These are phyloP conservation scores for Carex pumila DNA, from an alignment of 176 grass and related monocot genomes.

Conservation along the genomic window DNA sequence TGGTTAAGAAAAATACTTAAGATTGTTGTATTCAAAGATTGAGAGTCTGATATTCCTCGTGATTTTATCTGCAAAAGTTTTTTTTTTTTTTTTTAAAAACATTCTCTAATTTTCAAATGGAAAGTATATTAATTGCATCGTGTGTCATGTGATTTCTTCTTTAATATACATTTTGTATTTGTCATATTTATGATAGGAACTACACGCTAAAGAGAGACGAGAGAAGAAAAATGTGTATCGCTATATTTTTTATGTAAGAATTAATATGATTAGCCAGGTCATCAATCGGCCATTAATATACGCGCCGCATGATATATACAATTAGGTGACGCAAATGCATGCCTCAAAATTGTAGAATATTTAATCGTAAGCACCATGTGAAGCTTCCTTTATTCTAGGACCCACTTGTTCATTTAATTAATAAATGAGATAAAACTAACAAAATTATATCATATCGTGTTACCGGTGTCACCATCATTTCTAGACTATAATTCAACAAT, in stretches of 20 bases:
- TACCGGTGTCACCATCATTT: not conserved
- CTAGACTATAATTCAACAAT: not conserved
- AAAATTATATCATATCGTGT: not conserved
- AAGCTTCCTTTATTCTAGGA: slow-evolving; percentile 8
- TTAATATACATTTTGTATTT: not conserved
- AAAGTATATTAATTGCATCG: not conserved
- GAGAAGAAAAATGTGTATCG: not conserved
- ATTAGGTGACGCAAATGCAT: slow-evolving; percentile 7
- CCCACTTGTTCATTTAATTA: not conserved
- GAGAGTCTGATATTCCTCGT: too few relatives aligned
- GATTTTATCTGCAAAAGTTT: too few relatives aligned
- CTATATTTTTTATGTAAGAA: not conserved
- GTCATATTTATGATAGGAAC: not conserved
- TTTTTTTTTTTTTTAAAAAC: too few relatives aligned
- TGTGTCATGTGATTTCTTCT: not conserved
- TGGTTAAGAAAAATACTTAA: too few relatives aligned
- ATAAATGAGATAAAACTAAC: not conserved
- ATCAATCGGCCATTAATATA: not conserved
- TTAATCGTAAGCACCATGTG: not conserved
- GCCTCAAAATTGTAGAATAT: not conserved
- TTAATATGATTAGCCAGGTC: slow-evolving; percentile 2
- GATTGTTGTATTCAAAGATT: too few relatives aligned
- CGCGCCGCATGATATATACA: not conserved
- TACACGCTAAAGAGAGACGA: not conserved
- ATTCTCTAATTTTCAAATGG: too few relatives aligned